Conservation (phyloP, 352 stramenopile genomes). For the Globisporangium parvum region DNA sequence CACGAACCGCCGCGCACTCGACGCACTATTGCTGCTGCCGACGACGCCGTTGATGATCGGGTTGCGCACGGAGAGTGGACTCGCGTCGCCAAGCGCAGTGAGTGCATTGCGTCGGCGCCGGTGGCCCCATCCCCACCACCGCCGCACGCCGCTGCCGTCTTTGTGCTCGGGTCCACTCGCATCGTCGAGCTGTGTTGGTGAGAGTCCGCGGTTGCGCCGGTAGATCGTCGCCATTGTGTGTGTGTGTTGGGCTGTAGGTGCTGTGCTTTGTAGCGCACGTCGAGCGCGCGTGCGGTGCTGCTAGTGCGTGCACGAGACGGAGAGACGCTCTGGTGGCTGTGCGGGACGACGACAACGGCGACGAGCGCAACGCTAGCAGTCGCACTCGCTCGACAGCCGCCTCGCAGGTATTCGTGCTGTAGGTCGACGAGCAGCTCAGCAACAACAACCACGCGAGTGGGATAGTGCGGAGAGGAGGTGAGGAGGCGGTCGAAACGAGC, state of each 20-base stretch:
- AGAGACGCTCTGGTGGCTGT: too few relatives aligned
- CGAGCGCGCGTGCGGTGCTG: too few relatives aligned
- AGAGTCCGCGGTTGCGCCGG: slow-evolving; percentile 39
- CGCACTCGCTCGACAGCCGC: too few relatives aligned
- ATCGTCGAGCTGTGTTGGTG: slow-evolving; percentile 24
- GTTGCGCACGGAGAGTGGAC: slow-evolving; percentile 4
- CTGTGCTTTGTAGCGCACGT: not conserved
- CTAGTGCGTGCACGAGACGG: too few relatives aligned
- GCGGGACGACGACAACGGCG: too few relatives aligned
- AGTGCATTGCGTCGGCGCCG: slow-evolving; percentile 9
- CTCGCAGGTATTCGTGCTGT: too few relatives aligned
- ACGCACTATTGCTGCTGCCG: slow-evolving; percentile 4
- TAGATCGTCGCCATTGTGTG: slow-evolving; percentile 57
- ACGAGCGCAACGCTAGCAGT: too few relatives aligned
- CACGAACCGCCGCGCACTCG: slow-evolving; percentile 12
- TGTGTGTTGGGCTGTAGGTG: not conserved
- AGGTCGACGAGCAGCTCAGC: too few relatives aligned
- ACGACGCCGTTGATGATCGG: slow-evolving; percentile 14
- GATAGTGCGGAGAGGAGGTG: too few relatives aligned
- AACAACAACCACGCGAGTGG: too few relatives aligned
- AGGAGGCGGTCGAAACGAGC: too few relatives aligned
- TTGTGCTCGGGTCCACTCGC: slow-evolving; percentile 12
- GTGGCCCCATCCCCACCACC: slow-evolving; percentile 9
- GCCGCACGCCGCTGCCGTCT: slow-evolving; percentile 10
- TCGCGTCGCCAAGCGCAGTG: slow-evolving; percentile 18